Base-by-base conservation (phyloP, 164 flowering plant genomes). In the Cinnamomum chago region DNA sequence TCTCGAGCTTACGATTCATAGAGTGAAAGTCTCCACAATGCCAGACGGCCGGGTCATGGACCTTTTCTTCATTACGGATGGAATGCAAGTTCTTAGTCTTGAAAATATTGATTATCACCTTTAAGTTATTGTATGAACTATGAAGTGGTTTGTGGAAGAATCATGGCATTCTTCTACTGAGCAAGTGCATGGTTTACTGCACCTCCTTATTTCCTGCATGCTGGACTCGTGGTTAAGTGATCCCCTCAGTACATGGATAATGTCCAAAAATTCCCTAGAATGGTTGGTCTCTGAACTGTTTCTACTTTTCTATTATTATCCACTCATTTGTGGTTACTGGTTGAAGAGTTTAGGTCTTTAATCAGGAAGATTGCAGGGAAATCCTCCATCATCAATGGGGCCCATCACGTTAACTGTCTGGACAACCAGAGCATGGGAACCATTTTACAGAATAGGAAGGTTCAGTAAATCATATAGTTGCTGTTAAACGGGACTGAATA, bases 11-110 rank as follows among this genome's bases (percentile, higher is more conserved):
- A 77, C 82, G 62, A 90, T 90, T 64, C 81, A 82, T 58, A 90
- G 84, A 74, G 97, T 92, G 76, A 92, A 92, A 77, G 92, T 92
- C 23, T 86, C 85, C 0, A 92, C 94, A 2, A 86, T 91, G 0
- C 97, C 97, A 72, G 94, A 92, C 82, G 97, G 84, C n/a, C 86
- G 76, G 72, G 91, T 88, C 62, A 73, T 90, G 79, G 94, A 92
- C 79, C 90, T 90, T 67, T 89, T 92, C 84, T 90, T 92, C 76
- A 80, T 92, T 28, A 89, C 90, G 15, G 97, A 92, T 77, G 79
- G 78, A 83, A 81, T 81, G 85, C 80, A 55, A 55, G 60, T 15
- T 40, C 47, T 40, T 40, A 40, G 47, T 1, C 47, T 40, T 40
- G 47, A 40, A 7, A 15, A 55, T 55, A 5, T 15, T 55, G 60